Conservation (phyloP, 352 stramenopile species). For the Globisporangium solare region DNA sequence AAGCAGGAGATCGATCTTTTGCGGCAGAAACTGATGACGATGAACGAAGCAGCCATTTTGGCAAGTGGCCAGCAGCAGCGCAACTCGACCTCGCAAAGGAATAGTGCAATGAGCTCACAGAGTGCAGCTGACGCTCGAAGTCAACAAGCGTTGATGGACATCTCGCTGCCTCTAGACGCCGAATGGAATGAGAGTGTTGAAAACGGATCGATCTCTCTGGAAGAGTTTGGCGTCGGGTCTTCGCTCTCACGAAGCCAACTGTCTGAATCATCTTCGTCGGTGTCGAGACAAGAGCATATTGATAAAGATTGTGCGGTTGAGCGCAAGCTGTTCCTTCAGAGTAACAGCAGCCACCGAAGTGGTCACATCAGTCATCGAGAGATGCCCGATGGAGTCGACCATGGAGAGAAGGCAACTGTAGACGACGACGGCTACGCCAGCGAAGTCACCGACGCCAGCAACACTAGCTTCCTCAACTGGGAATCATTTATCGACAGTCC, state of each 20-base stretch:
- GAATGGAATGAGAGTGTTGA: constrained; percentile 23
- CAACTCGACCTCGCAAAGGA: background rate
- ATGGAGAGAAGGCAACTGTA: background rate
- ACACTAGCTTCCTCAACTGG: constrained; percentile 41
- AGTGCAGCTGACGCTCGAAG: too few species aligned
- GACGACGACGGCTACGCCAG: constrained; percentile 3
- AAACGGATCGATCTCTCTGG: constrained; percentile 24
- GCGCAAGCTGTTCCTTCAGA: constrained; percentile 5
- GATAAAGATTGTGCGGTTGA: background rate
- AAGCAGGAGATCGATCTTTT: constrained; percentile 49
- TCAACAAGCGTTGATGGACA: constrained; percentile 10
- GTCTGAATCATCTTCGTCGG: constrained; percentile 27
- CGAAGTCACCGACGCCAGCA: constrained; percentile 13
- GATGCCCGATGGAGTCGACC: background rate
- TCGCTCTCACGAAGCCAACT: constrained; percentile 61
- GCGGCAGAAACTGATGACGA: constrained; percentile 37
- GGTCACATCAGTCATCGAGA: too few species aligned
- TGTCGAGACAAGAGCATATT: background rate
- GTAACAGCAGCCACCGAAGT: background rate
- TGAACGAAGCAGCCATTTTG: constrained; percentile 4
- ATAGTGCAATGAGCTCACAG: background rate
- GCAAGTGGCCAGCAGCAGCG: background rate
- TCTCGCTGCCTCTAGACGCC: constrained; percentile 18
- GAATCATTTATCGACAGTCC: constrained; percentile 58
- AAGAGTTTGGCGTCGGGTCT: constrained; percentile 28